A percentile compares a stretch with the other conserved stretches of the same genome.
phyloP scores from a whole-genome alignment of 768 basidiomycete species.

The Podaxis sp. region DNA sequence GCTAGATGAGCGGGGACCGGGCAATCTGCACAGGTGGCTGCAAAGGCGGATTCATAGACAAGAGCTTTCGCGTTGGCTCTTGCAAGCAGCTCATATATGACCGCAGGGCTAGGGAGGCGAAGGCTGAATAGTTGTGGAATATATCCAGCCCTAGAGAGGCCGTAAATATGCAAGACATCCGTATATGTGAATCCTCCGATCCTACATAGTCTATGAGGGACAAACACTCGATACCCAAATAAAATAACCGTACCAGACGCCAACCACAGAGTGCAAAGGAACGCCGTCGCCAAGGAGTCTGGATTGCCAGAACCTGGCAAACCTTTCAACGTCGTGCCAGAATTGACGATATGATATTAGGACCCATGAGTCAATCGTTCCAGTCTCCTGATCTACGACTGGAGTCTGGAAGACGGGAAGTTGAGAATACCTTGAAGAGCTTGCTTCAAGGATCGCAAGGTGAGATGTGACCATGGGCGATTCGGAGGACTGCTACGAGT shows the following conservation, averaged over 20 bases:
- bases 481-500: conserved; percentile 18
- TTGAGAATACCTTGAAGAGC: conserved; percentile 45
- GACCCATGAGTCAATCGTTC: conserved; percentile 49
- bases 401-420: conserved; percentile 63
- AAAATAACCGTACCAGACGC: conserved; percentile 58
- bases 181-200: conserved; percentile 68
- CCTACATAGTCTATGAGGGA: conserved; percentile 38
- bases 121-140: conserved; percentile 77
- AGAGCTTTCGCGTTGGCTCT: conserved; percentile 62
- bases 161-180: conserved; percentile 73
- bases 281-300: conserved; percentile 47
- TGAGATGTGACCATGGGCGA: conserved; percentile 46
- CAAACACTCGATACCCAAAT: neutral
- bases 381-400: conserved; percentile 38
- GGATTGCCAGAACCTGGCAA: conserved; percentile 61
- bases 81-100: conserved; percentile 66
- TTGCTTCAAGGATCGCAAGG: conserved; percentile 59
- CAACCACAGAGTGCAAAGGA: conserved; percentile 57
- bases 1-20: conserved; percentile 49
- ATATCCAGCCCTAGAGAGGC: conserved; percentile 72
- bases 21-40: conserved; percentile 38
- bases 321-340: conserved; percentile 60
- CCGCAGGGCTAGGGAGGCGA: conserved; percentile 65
- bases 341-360: conserved; percentile 66
- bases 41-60: conserved; percentile 60